Evolutionary conservation across 352 stramenopile species (phyloP), one percentile per base, ranked within the genome.

Genomic region (Phytophthora idaei): DNA sequence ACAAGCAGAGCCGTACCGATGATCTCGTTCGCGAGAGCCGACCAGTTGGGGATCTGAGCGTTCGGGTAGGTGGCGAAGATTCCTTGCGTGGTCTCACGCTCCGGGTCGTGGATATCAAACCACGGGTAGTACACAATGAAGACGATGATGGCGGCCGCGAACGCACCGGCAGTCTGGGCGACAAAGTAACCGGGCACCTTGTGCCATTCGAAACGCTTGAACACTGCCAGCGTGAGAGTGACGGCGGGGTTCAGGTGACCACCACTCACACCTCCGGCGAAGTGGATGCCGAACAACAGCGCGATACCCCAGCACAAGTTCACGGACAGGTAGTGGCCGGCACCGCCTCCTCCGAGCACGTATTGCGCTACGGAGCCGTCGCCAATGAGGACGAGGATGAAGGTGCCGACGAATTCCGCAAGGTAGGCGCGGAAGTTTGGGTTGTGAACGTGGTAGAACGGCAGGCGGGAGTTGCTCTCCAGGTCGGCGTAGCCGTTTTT

Each of bases 181-280:
- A 85, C 8, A 11, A 85, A 69, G 67, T 88, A 90, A 28, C 71
- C 71, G 4, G 74, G 78, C 5, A 85, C 69, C 55, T 89, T 87
- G 64, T 61, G 46, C 80, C 78, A 88, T 61, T 82, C 69, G 32
- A 92, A 74, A 8, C 73, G 71, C n/a, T 75, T 66, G 65, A 80
- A 89, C 34, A 80, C n/a, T 12, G 79, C 81, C 29, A 88, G 62
- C 9, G 79, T 83, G 25, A 85, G 45, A 1, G 81, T 87, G 25
- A 92, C 78, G 4, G 83, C 79, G 4, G 81, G 81, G 66, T 92
- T 92, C 17, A 92, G 53, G 54, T 92, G 83, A 31, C 76, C 81
- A 42, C 81, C 79, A 49, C 73, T 87, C 12, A 88, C 76, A 51
- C 81, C 76, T 11, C 79, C 80, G 3, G 74, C 76, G 37, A 76